phyloP scores from a whole-genome alignment of 2,329 filamentous ascomycete species.

The Nectriaceae sp. region DNA sequence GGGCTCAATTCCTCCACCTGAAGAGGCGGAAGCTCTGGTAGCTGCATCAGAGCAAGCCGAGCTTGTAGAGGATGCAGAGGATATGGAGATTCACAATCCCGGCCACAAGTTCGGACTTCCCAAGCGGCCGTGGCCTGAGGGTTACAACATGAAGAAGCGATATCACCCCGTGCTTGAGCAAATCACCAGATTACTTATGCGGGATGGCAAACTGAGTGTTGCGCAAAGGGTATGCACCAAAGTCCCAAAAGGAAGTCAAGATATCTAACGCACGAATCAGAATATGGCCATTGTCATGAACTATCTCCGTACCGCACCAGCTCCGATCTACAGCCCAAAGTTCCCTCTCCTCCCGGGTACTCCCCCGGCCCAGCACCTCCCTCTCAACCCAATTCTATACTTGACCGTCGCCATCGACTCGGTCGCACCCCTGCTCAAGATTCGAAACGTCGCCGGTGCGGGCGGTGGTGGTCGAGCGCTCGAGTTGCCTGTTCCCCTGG shows the following conservation, averaged over 20 bases:
- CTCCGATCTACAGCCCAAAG: conserved; percentile 72
- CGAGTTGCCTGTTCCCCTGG: conserved; percentile 79
- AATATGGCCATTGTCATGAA: conserved; percentile 84
- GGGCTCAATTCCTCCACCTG: conserved; percentile 41
- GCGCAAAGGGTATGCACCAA: conserved; percentile 75
- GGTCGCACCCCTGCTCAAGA: conserved; percentile 82
- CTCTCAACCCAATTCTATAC: conserved; percentile 87
- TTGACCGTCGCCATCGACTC: conserved; percentile 90
- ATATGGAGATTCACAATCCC: conserved; percentile 33
- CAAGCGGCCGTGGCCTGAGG: conserved; percentile 61
- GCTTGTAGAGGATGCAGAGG: conserved; percentile 15
- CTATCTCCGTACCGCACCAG: conserved; percentile 78
- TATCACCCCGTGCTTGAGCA: conserved; percentile 86
- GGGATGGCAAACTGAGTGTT: conserved; percentile 82
- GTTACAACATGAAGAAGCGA: conserved; percentile 70
- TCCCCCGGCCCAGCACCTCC: conserved; percentile 76
- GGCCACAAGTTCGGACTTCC: conserved; percentile 83
- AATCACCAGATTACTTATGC: conserved; percentile 89
- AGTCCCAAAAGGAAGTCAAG: not conserved
- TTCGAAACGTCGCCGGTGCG: conserved; percentile 73
- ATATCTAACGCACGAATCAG: conserved; percentile 44
- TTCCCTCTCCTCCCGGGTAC: conserved; percentile 74
- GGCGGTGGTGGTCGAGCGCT: conserved; percentile 85
- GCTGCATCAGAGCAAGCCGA: conserved; percentile 23
- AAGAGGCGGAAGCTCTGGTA: conserved; percentile 34